These are phyloP conservation scores for Uronychia setigera DNA, from an alignment of 73 alveolate genomes.

Conservation along the genomic window DNA sequence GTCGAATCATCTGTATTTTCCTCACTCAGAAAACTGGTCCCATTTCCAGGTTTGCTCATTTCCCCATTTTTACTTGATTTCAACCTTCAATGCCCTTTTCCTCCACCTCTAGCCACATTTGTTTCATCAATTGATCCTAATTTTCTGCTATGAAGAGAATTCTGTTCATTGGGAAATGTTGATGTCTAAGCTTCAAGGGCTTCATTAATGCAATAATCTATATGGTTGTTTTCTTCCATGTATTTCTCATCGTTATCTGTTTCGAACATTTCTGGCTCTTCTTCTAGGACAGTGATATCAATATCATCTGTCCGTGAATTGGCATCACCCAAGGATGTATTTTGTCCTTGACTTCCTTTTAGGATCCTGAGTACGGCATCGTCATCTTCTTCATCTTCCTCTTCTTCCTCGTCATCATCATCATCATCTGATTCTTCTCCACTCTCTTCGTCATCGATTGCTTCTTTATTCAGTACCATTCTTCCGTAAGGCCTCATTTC, in stretches of 20 bases:
- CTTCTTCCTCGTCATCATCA: background rate
- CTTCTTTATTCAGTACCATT: no score
- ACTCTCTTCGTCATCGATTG: slow-evolving; percentile 1
- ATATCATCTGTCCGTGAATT: no score
- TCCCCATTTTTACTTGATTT: background rate
- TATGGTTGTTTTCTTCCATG: no score
- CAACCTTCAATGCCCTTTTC: background rate
- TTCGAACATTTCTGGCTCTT: background rate
- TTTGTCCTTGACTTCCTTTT: no score
- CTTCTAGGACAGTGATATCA: background rate
- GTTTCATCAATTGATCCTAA: no score
- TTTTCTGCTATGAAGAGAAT: no score
- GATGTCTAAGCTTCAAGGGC: no score
- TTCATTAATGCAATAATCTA: background rate
- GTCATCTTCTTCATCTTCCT: background rate
- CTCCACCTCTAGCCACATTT: no score
- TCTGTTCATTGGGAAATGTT: no score
- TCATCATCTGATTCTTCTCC: background rate
- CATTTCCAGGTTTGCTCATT: no score
- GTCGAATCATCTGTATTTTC: background rate
- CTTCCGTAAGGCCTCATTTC: background rate
- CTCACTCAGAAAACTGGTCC: background rate
- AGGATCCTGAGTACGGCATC: no score
- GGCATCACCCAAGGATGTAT: no score
- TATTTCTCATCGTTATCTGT: background rate